phyloP scores from a whole-genome alignment of 441 rosid genomes.

The Gossypium schwendimanii region DNA sequence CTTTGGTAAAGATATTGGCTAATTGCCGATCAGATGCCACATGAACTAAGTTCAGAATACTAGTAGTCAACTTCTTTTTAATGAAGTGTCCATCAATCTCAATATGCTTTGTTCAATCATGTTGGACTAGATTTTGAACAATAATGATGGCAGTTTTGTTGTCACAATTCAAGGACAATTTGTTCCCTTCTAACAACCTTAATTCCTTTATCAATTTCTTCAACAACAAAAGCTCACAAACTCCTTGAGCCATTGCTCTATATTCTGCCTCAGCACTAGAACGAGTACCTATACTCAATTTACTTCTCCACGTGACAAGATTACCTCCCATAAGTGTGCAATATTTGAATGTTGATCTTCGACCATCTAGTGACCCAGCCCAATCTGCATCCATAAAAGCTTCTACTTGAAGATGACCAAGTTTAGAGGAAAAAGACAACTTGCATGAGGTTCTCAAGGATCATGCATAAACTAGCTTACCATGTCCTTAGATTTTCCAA shows the following conservation, averaged over 20 bases:
- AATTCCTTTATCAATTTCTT: background rate
- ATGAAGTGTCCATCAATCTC: background rate
- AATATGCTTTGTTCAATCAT: background rate
- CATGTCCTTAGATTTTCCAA: background rate
- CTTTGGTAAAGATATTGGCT: background rate
- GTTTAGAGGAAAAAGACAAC: background rate
- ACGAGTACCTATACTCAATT: background rate
- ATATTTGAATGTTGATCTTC: background rate
- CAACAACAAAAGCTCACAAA: background rate
- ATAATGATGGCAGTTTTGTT: background rate
- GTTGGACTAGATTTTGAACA: background rate
- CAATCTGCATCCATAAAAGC: background rate
- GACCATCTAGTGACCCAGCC: background rate
- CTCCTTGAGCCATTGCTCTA: background rate
- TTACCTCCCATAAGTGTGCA: background rate
- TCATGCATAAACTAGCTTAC: background rate
- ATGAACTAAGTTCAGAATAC: background rate
- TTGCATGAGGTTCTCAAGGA: background rate
- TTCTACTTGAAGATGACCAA: background rate
- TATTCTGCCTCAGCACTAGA: background rate
- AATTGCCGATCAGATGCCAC: background rate
- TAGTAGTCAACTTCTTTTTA: background rate
- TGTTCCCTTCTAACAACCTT: background rate
- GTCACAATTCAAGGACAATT: background rate
- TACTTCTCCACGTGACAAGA: background rate